Evolutionary conservation across 495 filamentous ascomycete species (phyloP), one percentile per base, ranked within the genome.

Genomic region (Durotheca rogersii): DNA sequence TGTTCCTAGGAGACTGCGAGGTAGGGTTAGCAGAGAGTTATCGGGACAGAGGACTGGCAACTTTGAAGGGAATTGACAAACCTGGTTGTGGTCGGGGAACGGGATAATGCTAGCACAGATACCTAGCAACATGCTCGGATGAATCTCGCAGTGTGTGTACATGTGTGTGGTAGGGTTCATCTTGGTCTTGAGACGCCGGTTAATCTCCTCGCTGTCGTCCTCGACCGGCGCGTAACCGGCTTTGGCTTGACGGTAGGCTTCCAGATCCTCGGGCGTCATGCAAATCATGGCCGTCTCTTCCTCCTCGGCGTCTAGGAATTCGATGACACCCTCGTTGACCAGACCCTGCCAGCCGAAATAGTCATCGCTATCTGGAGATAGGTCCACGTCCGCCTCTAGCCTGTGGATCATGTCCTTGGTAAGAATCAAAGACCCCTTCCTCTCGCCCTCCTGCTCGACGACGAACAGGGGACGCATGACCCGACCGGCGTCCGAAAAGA

Each of bases 41-140:
- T n/a, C 23, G 4, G 9, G 9, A 27, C 23, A 6, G 35, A n/a
- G 16, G 18, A 41, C 11, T 12, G 18, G 7, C 34, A 7, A 37
- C 31, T 23, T 17, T 20, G 7, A 2, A 15, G 21, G 16, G 12
- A 7, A 18, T n/a, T 44, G 30, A 54, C 67, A 56, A 75, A 81
- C 80, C 69, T 91, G 93, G 66, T 99, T 99, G 74, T 99, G 93
- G 70, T 99, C 94, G 4, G 93, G 93, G 81, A 97, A 99, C 0
- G 93, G 93, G 75, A 99, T 99, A 69, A 99, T 97, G 76, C 89
- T 95, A 45, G 93, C 93, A 64, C 94, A 97, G 47, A 97, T 90
- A 53, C 93, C 94, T 38, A 97, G 72, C 67, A 99, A 90, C 94
- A 97, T 99, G 75, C 89, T 94, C 7, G 93, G 93, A 62, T 99